These are phyloP conservation scores for Lachnellula subtilissima DNA, from an alignment of 2,329 filamentous ascomycete species.

Conservation along the genomic window DNA sequence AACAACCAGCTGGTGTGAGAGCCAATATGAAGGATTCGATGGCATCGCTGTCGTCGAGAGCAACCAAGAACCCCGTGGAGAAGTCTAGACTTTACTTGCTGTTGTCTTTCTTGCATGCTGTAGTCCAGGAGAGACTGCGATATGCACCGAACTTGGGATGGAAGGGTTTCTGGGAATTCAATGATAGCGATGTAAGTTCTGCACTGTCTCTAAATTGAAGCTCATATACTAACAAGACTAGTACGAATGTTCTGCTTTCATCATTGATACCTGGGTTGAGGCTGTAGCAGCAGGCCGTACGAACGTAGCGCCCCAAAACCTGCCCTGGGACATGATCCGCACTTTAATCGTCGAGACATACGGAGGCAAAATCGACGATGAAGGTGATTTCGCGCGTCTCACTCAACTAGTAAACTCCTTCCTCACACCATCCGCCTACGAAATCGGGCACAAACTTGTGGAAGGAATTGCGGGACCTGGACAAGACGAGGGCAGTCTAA, in stretches of 20 bases:
- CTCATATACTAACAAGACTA: slow-evolving; percentile 60
- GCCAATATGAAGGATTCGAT: slow-evolving; percentile 99
- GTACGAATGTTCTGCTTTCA: slow-evolving; percentile 96
- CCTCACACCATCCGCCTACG: slow-evolving; percentile 84
- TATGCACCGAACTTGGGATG: slow-evolving; percentile 93
- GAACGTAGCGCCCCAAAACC: slow-evolving; percentile 88
- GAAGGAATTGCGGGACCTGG: slow-evolving; percentile 45
- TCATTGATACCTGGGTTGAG: slow-evolving; percentile 94
- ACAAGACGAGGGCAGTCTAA: slow-evolving; percentile 52
- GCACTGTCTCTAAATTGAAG: slow-evolving; percentile 47
- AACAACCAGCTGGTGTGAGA: slow-evolving; percentile 92
- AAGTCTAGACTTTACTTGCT: slow-evolving; percentile 85
- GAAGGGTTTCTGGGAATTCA: slow-evolving; percentile 99
- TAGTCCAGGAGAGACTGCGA: slow-evolving; percentile 88
- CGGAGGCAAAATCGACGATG: slow-evolving; percentile 94
- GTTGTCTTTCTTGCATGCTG: slow-evolving; percentile 89
- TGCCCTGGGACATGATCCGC: slow-evolving; percentile 95
- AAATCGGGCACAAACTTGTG: slow-evolving; percentile 86
- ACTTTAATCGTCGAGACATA: slow-evolving; percentile 91
- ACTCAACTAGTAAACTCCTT: slow-evolving; percentile 68
- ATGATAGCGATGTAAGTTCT: slow-evolving; percentile 88
- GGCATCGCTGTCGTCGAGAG: slow-evolving; percentile 70
- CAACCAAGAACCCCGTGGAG: slow-evolving; percentile 80
- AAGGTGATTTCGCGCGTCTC: slow-evolving; percentile 74
- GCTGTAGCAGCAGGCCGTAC: slow-evolving; percentile 75